Percentiles rank a stretch among this genome's conserved stretches.
Evolutionary conservation across 305 asterid genomes (phyloP).

Genomic region (Fraxinus floribunda): DNA sequence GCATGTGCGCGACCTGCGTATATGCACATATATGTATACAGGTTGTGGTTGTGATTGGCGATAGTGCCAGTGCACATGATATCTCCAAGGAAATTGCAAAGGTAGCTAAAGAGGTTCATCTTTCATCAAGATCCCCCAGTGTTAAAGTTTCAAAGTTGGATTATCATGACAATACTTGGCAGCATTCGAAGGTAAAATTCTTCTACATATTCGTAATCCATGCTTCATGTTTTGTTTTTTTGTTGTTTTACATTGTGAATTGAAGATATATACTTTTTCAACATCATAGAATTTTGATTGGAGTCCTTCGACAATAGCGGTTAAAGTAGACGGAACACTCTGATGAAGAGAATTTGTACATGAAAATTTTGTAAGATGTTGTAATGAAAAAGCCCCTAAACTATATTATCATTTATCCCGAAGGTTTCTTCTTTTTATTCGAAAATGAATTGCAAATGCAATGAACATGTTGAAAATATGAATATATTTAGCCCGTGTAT

Average conservation of each 20-base stretch:
- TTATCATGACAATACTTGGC: constrained; percentile 43
- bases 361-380: background rate
- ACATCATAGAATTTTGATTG: background rate
- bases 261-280: background rate
- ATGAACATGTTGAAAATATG: background rate
- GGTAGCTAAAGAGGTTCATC: constrained; percentile 64
- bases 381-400: background rate
- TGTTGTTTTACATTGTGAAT: background rate
- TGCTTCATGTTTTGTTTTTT: background rate
- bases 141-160: constrained; percentile 29
- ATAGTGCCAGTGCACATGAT: constrained; percentile 60
- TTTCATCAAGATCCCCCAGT: constrained; percentile 49
- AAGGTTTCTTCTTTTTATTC: background rate
- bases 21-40: constrained; percentile 14
- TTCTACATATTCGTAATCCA: background rate
- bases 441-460: background rate
- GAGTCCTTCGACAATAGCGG: background rate
- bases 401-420: background rate
- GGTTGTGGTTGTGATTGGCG: constrained; percentile 71
- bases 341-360: background rate
- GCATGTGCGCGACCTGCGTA: background rate
- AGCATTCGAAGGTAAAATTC: constrained; percentile 41
- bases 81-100: constrained; percentile 44
- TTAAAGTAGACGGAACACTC: background rate
- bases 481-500: background rate